phyloP scores from a whole-genome alignment of 176 grass and related monocot genomes.

The Oryza glaberrima region DNA sequence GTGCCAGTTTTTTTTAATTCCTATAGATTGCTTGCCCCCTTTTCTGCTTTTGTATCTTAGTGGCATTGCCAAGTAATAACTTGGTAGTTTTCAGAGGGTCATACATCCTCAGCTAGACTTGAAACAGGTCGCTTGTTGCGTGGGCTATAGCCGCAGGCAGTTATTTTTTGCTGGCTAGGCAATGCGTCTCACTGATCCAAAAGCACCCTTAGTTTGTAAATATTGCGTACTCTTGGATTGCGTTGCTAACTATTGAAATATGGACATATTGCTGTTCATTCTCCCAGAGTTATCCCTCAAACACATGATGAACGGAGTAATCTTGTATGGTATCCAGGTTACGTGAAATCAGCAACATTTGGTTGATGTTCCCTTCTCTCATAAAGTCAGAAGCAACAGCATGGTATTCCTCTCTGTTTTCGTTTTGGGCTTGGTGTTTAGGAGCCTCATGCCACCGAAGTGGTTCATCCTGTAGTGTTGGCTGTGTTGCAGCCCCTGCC shows the following conservation, averaged over 20 bases:
- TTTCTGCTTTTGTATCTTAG: not conserved
- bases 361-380: too few species aligned
- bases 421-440: not conserved
- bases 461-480: not conserved
- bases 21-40: not conserved
- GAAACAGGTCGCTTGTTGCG: not conserved
- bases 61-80: not conserved
- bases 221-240: not conserved
- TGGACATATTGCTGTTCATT: not conserved
- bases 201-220: not conserved
- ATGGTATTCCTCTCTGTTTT: not conserved
- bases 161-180: not conserved
- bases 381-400: not conserved
- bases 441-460: not conserved
- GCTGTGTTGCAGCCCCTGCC: not conserved
- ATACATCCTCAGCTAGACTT: not conserved
- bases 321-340: too few species aligned
- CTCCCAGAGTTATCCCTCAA: not conserved
- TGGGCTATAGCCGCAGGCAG: not conserved
- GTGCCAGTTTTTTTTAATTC: not conserved
- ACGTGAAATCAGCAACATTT: too few species aligned
- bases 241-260: not conserved
- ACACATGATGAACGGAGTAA: not conserved
- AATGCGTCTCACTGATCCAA: not conserved
- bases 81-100: constrained; percentile 9